Evolutionary conservation across 164 flowering plant genomes (phyloP).

Genomic region (Kingdonia uniflora): DNA sequence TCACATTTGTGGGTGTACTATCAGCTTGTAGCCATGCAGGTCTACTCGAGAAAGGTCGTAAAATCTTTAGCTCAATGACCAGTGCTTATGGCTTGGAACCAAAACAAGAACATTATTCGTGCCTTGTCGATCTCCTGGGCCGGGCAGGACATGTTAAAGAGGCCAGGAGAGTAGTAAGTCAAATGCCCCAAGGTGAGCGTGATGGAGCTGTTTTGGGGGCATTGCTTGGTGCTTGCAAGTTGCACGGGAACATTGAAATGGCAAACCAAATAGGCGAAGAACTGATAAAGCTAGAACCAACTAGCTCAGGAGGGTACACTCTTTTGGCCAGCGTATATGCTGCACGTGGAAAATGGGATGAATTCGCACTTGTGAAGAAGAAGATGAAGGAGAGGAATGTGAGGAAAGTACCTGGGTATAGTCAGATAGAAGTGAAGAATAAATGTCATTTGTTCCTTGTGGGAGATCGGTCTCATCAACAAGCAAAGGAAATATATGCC

Average conservation of each 20-base stretch:
- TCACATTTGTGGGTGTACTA: constrained; percentile 36
- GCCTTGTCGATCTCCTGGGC: constrained; percentile 76
- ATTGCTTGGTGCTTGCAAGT: constrained; percentile 42
- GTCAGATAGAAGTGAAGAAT: constrained; percentile 44
- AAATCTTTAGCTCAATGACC: constrained; percentile 48
- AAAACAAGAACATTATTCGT: constrained; percentile 61
- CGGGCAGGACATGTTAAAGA: constrained; percentile 47
- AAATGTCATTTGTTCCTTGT: constrained; percentile 30
- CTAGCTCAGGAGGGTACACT: constrained; percentile 34
- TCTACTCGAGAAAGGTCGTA: constrained; percentile 48
- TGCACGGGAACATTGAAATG: constrained; percentile 30
- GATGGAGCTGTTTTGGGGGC: constrained; percentile 46
- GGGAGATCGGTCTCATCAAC: constrained; percentile 38
- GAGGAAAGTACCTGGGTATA: constrained; percentile 43
- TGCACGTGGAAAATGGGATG: constrained; percentile 40
- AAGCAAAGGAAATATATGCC: constrained; percentile 22
- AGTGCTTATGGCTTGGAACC: constrained; percentile 45
- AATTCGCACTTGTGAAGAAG: constrained; percentile 38
- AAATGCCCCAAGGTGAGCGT: constrained; percentile 28
- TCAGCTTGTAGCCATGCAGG: constrained; percentile 90
- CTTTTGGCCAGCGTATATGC: constrained; percentile 44
- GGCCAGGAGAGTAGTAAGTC: constrained; percentile 26
- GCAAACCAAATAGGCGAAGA: constrained; percentile 27
- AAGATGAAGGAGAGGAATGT: constrained; percentile 46
- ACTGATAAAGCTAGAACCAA: constrained; percentile 37